Conservation (phyloP, 2,329 filamentous ascomycete genomes). For the Curvularia eragrostidis region DNA sequence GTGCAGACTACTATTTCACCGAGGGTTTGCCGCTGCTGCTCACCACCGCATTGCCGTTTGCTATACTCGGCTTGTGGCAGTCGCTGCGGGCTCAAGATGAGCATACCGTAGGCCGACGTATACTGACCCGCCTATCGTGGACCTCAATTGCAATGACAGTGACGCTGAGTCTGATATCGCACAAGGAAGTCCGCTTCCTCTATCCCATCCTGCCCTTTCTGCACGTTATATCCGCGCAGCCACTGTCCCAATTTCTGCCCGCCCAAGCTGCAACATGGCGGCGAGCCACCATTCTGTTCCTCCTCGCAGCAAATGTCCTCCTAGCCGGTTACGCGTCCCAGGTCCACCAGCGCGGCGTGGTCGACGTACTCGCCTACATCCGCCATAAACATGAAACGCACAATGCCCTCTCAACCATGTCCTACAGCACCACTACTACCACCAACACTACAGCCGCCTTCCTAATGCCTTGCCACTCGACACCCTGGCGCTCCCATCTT, state of each 20-base stretch:
- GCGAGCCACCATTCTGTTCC: conserved; percentile 58
- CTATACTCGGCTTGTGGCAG: conserved; percentile 67
- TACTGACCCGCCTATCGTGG: conserved; percentile 42
- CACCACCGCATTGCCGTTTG: conserved; percentile 82
- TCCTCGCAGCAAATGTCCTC: conserved; percentile 70
- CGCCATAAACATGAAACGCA: conserved; percentile 72
- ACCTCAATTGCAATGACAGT: conserved; percentile 66
- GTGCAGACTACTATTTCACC: conserved; percentile 90
- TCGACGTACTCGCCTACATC: conserved; percentile 76
- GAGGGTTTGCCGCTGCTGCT: conserved; percentile 89
- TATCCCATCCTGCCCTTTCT: conserved; percentile 90
- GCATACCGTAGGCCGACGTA: conserved; percentile 17
- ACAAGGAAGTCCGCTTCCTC: conserved; percentile 98
- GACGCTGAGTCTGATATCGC: conserved; percentile 77
- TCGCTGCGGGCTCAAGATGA: conserved; percentile 20
- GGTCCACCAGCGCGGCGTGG: conserved; percentile 77
- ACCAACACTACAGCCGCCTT: conserved; percentile 69
- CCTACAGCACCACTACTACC: conserved; percentile 44
- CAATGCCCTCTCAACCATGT: conserved; percentile 42
- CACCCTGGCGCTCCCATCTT: conserved; percentile 90
- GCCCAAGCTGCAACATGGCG: conserved; percentile 45
- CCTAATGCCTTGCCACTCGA: conserved; percentile 94
- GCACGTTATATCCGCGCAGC: conserved; percentile 77
- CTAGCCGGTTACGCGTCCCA: conserved; percentile 77
- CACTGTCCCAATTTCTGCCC: conserved; percentile 69